Evolutionary conservation across 768 basidiomycete genomes (phyloP).

Genomic region (Pulveroboletus sp.): DNA sequence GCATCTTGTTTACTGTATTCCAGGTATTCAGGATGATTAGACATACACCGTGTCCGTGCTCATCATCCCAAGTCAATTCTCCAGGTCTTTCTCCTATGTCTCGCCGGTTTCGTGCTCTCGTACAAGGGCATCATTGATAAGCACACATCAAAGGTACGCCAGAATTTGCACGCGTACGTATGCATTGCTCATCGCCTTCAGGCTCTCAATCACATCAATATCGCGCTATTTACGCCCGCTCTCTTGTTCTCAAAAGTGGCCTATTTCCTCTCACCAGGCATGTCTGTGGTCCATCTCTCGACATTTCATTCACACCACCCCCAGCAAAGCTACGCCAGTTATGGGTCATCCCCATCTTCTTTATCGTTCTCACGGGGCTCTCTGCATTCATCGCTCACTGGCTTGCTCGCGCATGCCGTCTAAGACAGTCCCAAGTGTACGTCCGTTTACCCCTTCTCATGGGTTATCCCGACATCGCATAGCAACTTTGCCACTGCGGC

Average conservation of each 20-base stretch:
- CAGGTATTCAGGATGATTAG: constrained; percentile 16
- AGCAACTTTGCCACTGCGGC: constrained; percentile 81
- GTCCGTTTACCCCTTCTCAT: constrained; percentile 12
- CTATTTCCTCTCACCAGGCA: constrained; percentile 81
- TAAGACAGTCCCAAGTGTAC: constrained; percentile 77
- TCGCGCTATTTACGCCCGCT: constrained; percentile 86
- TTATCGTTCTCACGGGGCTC: constrained; percentile 67
- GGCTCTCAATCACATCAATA: constrained; percentile 80
- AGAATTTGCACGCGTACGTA: too few species aligned
- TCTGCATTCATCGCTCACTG: constrained; percentile 68
- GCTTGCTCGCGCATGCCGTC: constrained; percentile 59
- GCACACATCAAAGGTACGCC: constrained; percentile 76
- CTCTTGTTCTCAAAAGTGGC: constrained; percentile 95
- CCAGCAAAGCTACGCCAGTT: constrained; percentile 74
- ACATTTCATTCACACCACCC: background rate
- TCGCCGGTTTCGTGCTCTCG: constrained; percentile 82
- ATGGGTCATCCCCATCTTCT: constrained; percentile 87
- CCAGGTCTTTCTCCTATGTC: constrained; percentile 83
- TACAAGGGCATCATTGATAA: constrained; percentile 81
- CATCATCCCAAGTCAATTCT: constrained; percentile 64
- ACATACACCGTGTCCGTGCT: background rate
- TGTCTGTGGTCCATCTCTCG: constrained; percentile 10
- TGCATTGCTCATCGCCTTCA: constrained; percentile 23
- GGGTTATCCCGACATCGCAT: background rate
- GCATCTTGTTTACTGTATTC: constrained; percentile 28